Evolutionary conservation across 345 rosid species (phyloP), one percentile per base, ranked within the genome.

Genomic region (Lepidium didymum): DNA sequence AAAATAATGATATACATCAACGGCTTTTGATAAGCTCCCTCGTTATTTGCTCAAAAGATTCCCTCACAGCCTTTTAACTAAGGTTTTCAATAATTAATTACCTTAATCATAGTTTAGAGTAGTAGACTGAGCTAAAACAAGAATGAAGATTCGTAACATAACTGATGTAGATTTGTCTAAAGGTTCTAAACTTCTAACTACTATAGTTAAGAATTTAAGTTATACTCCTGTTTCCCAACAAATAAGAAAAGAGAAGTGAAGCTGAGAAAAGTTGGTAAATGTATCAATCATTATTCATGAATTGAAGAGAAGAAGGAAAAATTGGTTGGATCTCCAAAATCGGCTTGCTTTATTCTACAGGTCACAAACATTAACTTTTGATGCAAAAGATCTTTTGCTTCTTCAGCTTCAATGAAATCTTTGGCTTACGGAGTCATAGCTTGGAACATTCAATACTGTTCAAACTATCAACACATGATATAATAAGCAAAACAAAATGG

Each of bases 351-450:
- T 57, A 66, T 50, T 50, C 11, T 34, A 67, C 56, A 58, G 23
- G 52, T 44, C 33, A n/a, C 41, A 57, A 29, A 49, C 52, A 56
- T 10, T 41, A 19, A 14, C 77, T 73, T 50, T 8, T 65, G 54
- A 65, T 33, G 67, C 44, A 57, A 34, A 49, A 40, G 61, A 73
- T 66, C 35, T 25, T 21, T 57, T 50, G 21, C 51, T 50, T 57
- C 62, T 49, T 38, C 27, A 46, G 72, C 67, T 50, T 73, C 61
- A 58, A 43, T 54, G 46, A 83, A 89, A 84, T 74, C 75, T 81
- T 69, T 81, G 64, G 87, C 85, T 75, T 56, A 89, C 78, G 8
- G 82, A 59, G 56, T 86, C 92, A 40, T 91, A 89, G 77, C 79
- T 89, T 45, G 96, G 96, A 70, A 89, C 83, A 74, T 74, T 60